Base-by-base conservation (phyloP, 306 rosid species). In the Hippophae gyantsensis region DNA sequence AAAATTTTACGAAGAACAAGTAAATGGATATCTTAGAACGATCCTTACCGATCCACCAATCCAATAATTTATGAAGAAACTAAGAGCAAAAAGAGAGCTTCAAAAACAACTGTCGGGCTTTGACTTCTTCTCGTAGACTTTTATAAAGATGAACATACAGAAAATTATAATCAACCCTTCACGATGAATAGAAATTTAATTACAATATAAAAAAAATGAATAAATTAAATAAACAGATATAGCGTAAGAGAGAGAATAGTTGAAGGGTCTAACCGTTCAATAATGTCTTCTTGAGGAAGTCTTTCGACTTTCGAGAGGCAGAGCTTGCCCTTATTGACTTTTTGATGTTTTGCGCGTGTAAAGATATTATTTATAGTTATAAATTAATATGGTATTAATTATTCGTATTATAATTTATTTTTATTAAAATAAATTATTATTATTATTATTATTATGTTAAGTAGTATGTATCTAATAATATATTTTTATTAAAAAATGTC, bases 251-350 rank as follows among this genome's bases (percentile, higher is more conserved):
- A 42, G 41, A 52, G 40, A 48, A 42, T 56, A 43, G 63, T 38
- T 12, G 56, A 65, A 50, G 62, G 43, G 48, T 65, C 48, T 38
- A 65, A 56, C 69, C n/a, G 69, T 9, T 53, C 25, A 43, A 27
- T 2, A 38, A 55, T 23, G 42, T 42, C 45, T 10, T 10, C 10
- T 43, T 58, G 7, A 55, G 61, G 44, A 72, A 72, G 85, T 72
- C 83, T 63, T 67, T 65, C 66, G 81, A 63, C 65, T 50, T 70
- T 65, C 77, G 63, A 73, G 73, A 66, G 69, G 66, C 53, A 55
- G 61, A 74, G 81, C 65, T 72, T 78, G 81, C 92, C 78, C 87
- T 79, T 81, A 60, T 84, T 84, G 92, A 84, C 92, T 84, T 62
- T 76, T 69, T 67, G 69, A 72, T 70, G 9, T 18, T 9, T 8